Evolutionary conservation across 768 basidiomycete genomes (phyloP), one percentile per base, ranked within the genome.

Genomic region (Rhodotorula kratochvilovae): DNA sequence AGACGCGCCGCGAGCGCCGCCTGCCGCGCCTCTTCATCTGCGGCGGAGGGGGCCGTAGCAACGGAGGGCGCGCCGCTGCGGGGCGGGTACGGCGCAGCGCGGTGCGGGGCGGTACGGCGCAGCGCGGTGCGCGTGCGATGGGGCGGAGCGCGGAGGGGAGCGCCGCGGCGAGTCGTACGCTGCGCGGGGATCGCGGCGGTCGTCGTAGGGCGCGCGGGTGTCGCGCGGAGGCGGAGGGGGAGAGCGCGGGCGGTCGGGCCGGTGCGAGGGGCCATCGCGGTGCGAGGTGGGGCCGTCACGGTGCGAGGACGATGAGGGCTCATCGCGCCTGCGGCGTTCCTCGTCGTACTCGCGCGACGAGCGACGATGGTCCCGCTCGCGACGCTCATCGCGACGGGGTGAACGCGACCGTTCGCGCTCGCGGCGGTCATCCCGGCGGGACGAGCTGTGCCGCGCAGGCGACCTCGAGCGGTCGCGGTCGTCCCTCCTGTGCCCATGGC

Each of bases 1-100:
- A 98, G 83, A n/a, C 90, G 88, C 36, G 90, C 89, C 6, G 88
- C 87, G 45, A 93, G 88, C 39, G 88, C 89, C 2, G 84, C 83
- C 15, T 81, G 71, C 78, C 62, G 76, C 6, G 66, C 61, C 7
- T 61, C 48, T 48, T 77, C 76, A 78, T 17, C 39, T 27, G 10
- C 46, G 27, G 42, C 39, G 15, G n/a, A 39, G 58, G 42, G 13
- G 4, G 57, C 25, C 2, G 58, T 42, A 3, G 58, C 27, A n/a
- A 61, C 45, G 11, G 54, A 55, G 69, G 61, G 79, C 76, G 50
- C 19, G n/a, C 50, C 25, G 61, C 7, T 25, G 48, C 1, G 21
- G 45, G 29, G 65, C 29, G 29, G 56, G 48, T 50, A 50, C 25
- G 48, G 48, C 48, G 48, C 48, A 6, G 48, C 23, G 48, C 48